Evolutionary conservation across 1,139 yeast species (phyloP), one percentile per base, ranked within the genome.

Genomic region (Pichia sp.): DNA sequence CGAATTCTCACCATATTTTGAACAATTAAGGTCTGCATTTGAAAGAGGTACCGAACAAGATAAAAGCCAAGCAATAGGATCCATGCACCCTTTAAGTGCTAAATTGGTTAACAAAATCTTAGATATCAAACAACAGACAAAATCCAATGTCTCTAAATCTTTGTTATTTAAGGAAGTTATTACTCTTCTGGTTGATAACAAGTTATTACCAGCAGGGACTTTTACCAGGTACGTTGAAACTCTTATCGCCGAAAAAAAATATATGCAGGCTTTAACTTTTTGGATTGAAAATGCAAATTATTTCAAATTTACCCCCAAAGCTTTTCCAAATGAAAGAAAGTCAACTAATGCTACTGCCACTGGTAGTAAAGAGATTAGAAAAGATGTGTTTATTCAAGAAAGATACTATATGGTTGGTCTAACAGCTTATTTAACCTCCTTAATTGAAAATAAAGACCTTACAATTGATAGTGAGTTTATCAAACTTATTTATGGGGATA

Each of bases 241-340:
- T 17, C 38, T 56, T 6, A 19, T 53, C 3, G n/a, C 19, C 4
- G 59, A 56, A 24, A 37, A 41, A 10, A 46, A 53, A 31, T 53
- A 41, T 38, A 19, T 49, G 12, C 46, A 45, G 28, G 60, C 58
- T 1, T 39, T 58, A 22, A 47, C 51, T 12, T 20, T 50, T 8
- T 58, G 59, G 58, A 45, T 53, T 36, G 52, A 52, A 26, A 40
- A 50, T 26, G 43, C 49, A 17, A 54, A 51, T 31, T 52, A 49
- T 40, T 47, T 56, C 31, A 55, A 50, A 31, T 21, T 35, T 3
- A 44, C 47, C 24, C 53, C 56, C 6, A 41, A 43, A 15, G 36
- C 37, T 12, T 38, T 40, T 8, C 32, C 32, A 18, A 31, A 18
- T 17, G 10, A 18, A 22, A 20, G 22, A 21, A 15, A 18, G n/a